Evolutionary conservation across 2,329 filamentous ascomycete species (phyloP), one percentile per base, ranked within the genome.

Genomic region (Dactylellina drechsleri): DNA sequence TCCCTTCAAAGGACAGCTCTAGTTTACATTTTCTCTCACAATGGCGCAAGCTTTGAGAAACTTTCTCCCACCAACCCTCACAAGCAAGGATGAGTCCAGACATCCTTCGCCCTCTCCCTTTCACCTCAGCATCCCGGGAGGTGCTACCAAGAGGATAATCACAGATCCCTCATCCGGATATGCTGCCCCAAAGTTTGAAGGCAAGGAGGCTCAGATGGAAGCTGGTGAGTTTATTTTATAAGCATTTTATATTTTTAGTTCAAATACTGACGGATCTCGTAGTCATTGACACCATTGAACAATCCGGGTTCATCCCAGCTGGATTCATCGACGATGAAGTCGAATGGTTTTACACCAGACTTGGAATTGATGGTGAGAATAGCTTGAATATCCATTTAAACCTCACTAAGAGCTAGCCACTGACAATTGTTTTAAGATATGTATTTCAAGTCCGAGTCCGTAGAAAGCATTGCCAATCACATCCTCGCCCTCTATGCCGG

Each of bases 401-500:
- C 10, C 1, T 8, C 3, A 47, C n/a, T 47, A 1, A 5, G 43
- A 47, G 40, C 18, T 7, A 13, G n/a, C 41, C 43, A 58, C 20
- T 50, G 20, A 41, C 58, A 28, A 58, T 26, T 13, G 10, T 18
- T 16, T 13, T 2, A 56, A 79, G 78, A 79, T 36, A 77, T 79
- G 77, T 79, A 79, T 59, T 79, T 79, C 71, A 78, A 78, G 50
- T 79, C 78, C 23, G 78, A 79, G 66, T 77, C 77, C 16, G 77
- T 77, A 16, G 89, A 92, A 66, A 92, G 92, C 71, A 96, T 99
- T 81, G 91, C 93, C 79, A 96, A 90, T 82, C 93, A 97, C 82
- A 93, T 99, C 81, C 94, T 94, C 76, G 97, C 94, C 10, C 88
- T 99, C 57, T 99, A 98, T 81, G 95, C 95, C 64, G 95, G 94